Evolutionary conservation across 257 asterid genomes (phyloP), one percentile per base, ranked within the genome.

Genomic region (Solanum piurae): DNA sequence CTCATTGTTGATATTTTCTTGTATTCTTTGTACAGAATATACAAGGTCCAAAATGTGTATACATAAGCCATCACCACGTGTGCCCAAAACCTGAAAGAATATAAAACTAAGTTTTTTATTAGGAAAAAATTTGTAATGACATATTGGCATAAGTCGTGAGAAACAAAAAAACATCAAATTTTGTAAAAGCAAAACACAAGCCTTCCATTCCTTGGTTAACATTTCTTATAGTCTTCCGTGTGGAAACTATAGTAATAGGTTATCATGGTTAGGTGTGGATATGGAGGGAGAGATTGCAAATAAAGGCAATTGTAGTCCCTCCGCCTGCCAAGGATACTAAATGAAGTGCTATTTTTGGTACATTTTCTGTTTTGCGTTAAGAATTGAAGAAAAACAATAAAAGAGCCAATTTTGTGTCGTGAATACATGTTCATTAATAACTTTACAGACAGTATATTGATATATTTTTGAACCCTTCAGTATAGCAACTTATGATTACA

Each of bases 41-140:
- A 73, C 60, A 66, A 74, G 23, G 89, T 84, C 89, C 89, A 88
- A 88, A 88, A 84, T 38, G 87, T 69, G 37, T 94, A 88, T 85
- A 90, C 79, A 85, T 97, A 97, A 44, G 98, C 98, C 97, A 97
- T 96, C 73, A 86, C n/a, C 68, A 97, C 87, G 88, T 97, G 99
- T 36, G 98, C 95, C 92, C 93, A 87, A 85, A 95, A 92, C 97
- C 99, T 97, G 96, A 88, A 88, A 31, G 44, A 80, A 27, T 18
- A 29, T 46, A 27, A 27, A 8, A 79, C 66, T 5, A 25, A 40
- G 83, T 7, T n/a, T 23, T 75, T 23, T 42, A 37, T 76, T 38
- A 12, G 44, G 52, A 73, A 83, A 33, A 58, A 83, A 25, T 62
- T 13, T 42, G 84, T 5, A 77, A 77, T 13, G 62, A 33, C n/a